Percentiles rank a stretch among this genome's conserved stretches.
Evolutionary conservation across 345 rosid genomes (phyloP).

Genomic region (Firmiana major): DNA sequence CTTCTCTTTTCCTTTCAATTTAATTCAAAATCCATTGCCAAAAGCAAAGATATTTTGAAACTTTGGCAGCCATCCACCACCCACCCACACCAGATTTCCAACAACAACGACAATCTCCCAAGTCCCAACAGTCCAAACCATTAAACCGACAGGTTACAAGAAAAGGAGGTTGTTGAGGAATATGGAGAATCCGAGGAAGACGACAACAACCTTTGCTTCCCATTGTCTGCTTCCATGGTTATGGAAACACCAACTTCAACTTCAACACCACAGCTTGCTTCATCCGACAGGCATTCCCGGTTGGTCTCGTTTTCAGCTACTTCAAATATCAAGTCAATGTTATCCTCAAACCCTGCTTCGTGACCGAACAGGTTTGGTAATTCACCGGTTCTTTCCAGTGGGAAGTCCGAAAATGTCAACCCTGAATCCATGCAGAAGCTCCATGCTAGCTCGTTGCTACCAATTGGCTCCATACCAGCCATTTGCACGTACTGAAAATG

Average conservation of each 20-base stretch:
- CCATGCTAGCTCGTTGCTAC: slow-evolving; percentile 46
- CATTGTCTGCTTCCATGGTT: slow-evolving; percentile 17
- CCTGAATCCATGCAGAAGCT: slow-evolving; percentile 59
- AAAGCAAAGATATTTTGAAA: neutral
- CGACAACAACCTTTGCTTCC: slow-evolving; percentile 31
- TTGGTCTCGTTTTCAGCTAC: slow-evolving; percentile 20
- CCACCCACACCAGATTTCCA: slow-evolving; percentile 11
- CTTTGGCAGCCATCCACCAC: slow-evolving; percentile 6
- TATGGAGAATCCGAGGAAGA: slow-evolving; percentile 31
- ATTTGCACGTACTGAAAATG: slow-evolving; percentile 18
- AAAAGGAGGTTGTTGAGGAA: slow-evolving; percentile 40
- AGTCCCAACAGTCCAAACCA: neutral
- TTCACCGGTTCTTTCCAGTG: slow-evolving; percentile 35
- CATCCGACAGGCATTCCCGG: slow-evolving; percentile 18
- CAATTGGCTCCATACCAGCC: slow-evolving; percentile 21
- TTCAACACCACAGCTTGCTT: slow-evolving; percentile 23
- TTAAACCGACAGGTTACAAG: slow-evolving; percentile 52
- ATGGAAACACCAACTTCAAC: neutral
- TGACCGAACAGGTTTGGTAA: slow-evolving; percentile 47
- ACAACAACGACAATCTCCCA: neutral
- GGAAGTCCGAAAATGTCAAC: slow-evolving; percentile 34
- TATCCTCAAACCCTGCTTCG: slow-evolving; percentile 62
- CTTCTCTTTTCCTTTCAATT: neutral
- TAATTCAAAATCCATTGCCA: neutral
- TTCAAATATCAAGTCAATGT: slow-evolving; percentile 72